Conservation (phyloP, 495 filamentous ascomycete genomes). For the Trypethelium eluteriae region DNA sequence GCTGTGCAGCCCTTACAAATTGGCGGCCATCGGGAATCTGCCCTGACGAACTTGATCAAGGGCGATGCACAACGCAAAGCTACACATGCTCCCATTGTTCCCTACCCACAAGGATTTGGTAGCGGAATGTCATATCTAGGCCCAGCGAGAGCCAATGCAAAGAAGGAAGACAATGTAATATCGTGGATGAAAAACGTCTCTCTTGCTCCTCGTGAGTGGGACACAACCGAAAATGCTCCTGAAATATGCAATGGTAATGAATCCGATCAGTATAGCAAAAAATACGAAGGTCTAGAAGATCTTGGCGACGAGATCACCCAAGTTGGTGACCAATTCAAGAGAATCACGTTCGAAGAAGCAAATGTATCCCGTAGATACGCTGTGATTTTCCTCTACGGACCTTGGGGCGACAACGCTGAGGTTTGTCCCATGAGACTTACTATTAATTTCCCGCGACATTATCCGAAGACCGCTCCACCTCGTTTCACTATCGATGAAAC, state of each 20-base stretch:
- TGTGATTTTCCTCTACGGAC: constrained; percentile 73
- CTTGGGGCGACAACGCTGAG: constrained; percentile 68
- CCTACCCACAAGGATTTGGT: constrained; percentile 1
- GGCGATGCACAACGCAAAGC: constrained; percentile 1
- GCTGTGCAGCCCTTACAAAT: neutral
- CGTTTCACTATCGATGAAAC: constrained; percentile 69
- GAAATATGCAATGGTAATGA: constrained; percentile 1
- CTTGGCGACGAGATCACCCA: constrained; percentile 82
- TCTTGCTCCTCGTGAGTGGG: constrained; percentile 7
- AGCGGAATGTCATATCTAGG: constrained; percentile 4
- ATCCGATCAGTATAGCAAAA: constrained; percentile 27
- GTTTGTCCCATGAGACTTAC: constrained; percentile 70
- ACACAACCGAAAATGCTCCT: neutral
- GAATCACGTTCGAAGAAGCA: constrained; percentile 81
- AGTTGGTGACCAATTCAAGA: constrained; percentile 72
- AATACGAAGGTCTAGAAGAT: constrained; percentile 71
- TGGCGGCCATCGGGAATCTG: constrained; percentile 8
- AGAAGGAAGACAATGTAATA: constrained; percentile 8
- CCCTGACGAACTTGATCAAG: constrained; percentile 2
- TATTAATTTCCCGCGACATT: constrained; percentile 69
- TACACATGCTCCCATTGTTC: neutral
- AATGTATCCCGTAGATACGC: constrained; percentile 65
- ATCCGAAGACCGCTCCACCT: constrained; percentile 61
- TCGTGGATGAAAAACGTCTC: constrained; percentile 9
- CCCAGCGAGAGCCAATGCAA: neutral